Base-by-base conservation (phyloP, 805 yeast genomes). In the Candida insectalens region DNA sequence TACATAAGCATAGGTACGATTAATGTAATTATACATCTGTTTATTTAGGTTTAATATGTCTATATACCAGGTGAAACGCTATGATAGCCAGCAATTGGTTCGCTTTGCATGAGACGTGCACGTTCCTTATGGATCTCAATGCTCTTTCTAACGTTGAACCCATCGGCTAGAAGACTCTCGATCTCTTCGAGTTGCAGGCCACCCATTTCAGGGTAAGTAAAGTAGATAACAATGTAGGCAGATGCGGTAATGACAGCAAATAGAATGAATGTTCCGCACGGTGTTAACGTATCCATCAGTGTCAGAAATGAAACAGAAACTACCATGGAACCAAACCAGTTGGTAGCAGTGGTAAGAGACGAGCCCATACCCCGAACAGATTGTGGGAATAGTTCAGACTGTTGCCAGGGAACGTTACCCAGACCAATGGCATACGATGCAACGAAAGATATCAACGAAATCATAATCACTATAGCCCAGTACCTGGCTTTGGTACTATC, bases 1-100 rank as follows among this genome's bases (percentile, higher is more conserved):
- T 80, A 23, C 74, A 78, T 57, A 80, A 77, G 52, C 74, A 72
- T 30, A 80, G 79, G 59, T 80, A 81, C 36, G 29, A 32, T 6
- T 21, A 12, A 21, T 7, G 23, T 7, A 21, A 7, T 12, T 21
- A 21, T 12, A 8, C 23, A 8, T 21, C 12, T 21, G 10, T 21
- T 12, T 21, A 21, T 21, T 12, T 12, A 8, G 12, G 12, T 21
- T 21, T 21, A 21, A 21, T 21, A 21, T 21, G 23, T 21, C 23
- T 21, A 21, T 21, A 12, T n/a, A n/a, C n/a, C n/a, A n/a, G n/a
- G n/a, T n/a, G n/a, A n/a, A n/a, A n/a, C n/a, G n/a, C n/a, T n/a
- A n/a, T n/a, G n/a, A n/a, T n/a, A n/a, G n/a, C n/a, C n/a, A n/a
- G n/a, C n/a, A n/a, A n/a, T n/a, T n/a, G n/a, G n/a, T n/a, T n/a